phyloP scores from a whole-genome alignment of 176 grass and related monocot species.

The Typha latifolia region DNA sequence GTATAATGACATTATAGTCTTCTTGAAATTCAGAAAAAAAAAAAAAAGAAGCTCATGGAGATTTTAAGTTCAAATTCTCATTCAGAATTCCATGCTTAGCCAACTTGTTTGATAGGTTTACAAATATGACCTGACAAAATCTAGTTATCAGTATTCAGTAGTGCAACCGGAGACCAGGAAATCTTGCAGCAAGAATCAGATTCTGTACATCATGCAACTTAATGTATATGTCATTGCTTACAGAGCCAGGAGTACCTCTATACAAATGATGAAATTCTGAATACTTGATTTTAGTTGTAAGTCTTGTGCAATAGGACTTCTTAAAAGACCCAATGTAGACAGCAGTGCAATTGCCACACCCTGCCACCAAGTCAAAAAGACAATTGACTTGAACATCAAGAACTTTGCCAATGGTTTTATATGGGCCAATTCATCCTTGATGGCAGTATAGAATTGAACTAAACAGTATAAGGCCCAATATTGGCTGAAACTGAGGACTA shows the following conservation, averaged over 20 bases:
- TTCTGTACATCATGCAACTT: background rate
- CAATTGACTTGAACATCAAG: conserved; percentile 88
- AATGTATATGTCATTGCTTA: background rate
- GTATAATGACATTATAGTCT: no score
- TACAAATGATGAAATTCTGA: conserved; percentile 95
- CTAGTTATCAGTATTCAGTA: no score
- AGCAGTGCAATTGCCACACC: conserved; percentile 90
- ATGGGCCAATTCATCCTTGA: conserved; percentile 77
- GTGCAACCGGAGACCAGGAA: no score
- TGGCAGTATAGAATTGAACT: conserved; percentile 85
- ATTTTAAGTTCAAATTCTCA: no score
- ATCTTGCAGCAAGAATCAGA: no score
- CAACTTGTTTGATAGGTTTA: no score
- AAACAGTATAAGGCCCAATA: conserved; percentile 98
- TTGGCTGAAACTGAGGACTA: conserved; percentile 89
- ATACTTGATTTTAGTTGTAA: conserved; percentile 91
- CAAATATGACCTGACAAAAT: no score
- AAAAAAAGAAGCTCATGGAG: no score
- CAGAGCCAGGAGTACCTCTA: conserved; percentile 66
- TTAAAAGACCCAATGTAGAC: conserved; percentile 69
- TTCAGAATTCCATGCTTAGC: no score
- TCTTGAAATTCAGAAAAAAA: no score
- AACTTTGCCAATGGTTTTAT: conserved; percentile 94
- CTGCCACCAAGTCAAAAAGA: conserved; percentile 99
- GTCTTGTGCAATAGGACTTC: conserved; percentile 78